Conservation (phyloP, 2,329 filamentous ascomycete species). For the Pyrenophora tritici-repentis region DNA sequence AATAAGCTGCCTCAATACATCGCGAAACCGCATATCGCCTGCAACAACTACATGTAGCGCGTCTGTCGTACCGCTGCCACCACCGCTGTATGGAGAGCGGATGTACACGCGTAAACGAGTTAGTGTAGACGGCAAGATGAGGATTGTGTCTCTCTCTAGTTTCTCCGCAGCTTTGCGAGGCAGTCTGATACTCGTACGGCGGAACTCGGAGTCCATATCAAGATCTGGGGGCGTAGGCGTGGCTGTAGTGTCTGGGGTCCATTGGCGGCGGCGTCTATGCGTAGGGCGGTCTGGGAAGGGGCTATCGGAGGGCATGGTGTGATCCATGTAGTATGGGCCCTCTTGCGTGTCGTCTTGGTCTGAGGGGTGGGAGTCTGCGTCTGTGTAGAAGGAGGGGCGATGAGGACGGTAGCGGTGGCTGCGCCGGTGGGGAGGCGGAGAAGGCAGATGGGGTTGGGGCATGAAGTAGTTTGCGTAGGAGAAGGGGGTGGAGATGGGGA, state of each 20-base stretch:
- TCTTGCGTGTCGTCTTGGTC: background rate
- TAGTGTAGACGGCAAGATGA: slow-evolving; percentile 12
- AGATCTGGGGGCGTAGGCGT: too few relatives aligned
- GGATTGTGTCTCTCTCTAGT: background rate
- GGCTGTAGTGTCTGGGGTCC: too few relatives aligned
- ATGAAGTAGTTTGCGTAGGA: slow-evolving; percentile 1
- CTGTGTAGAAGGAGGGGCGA: background rate
- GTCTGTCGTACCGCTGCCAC: background rate
- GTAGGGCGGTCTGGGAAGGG: background rate
- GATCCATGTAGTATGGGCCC: background rate
- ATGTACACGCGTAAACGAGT: slow-evolving; percentile 10
- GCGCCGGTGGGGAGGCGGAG: background rate
- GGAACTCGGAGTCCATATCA: background rate
- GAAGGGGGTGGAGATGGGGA: slow-evolving; percentile 1
- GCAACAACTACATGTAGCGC: slow-evolving; percentile 12
- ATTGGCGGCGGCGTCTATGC: background rate
- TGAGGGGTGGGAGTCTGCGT: background rate
- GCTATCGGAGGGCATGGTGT: background rate
- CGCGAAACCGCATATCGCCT: slow-evolving; percentile 17
- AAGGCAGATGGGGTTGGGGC: background rate
- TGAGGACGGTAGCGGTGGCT: too few relatives aligned
- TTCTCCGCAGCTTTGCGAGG: background rate
- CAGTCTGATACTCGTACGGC: background rate
- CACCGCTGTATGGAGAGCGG: background rate
- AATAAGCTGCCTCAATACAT: slow-evolving; percentile 17